Conservation (phyloP, 305 asterid genomes). For the Ajuga reptans region DNA sequence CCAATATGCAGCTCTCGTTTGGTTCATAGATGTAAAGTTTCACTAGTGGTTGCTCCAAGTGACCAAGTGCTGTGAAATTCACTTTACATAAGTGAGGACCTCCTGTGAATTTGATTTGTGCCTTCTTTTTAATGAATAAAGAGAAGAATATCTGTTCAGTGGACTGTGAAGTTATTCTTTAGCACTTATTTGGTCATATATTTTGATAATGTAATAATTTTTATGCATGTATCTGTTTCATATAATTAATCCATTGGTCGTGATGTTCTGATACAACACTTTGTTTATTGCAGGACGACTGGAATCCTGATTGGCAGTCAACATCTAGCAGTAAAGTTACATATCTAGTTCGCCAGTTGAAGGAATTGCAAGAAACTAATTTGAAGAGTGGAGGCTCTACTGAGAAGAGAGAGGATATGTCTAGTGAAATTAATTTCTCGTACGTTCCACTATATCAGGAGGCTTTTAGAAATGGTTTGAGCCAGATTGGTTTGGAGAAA, state of each 20-base stretch:
- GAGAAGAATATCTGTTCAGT: not conserved
- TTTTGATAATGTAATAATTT: conserved; percentile 13
- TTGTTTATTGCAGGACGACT: conserved; percentile 63
- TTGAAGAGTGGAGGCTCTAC: conserved; percentile 29
- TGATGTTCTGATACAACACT: conserved; percentile 12
- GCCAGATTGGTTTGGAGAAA: conserved; percentile 44
- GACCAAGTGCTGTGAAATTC: not conserved
- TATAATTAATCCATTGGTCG: not conserved
- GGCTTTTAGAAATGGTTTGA: conserved; percentile 27
- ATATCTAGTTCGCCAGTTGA: conserved; percentile 58
- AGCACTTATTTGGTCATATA: not conserved
- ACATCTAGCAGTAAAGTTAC: conserved; percentile 96
- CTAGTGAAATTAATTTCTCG: conserved; percentile 25
- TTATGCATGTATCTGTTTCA: not conserved
- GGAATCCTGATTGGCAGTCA: conserved; percentile 99
- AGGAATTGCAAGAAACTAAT: conserved; percentile 55
- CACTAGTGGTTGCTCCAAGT: not conserved
- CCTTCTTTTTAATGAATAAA: not conserved
- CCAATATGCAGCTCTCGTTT: not conserved
- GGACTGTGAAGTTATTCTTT: not conserved
- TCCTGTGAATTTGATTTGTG: not conserved
- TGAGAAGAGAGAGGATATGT: conserved; percentile 28
- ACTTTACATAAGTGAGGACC: conserved; percentile 5
- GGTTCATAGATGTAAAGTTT: not conserved
- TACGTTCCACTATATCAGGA: conserved; percentile 21